Evolutionary conservation across 805 yeast species (phyloP), one percentile per base, ranked within the genome.

Genomic region (Wickerhamia fluorescens): DNA sequence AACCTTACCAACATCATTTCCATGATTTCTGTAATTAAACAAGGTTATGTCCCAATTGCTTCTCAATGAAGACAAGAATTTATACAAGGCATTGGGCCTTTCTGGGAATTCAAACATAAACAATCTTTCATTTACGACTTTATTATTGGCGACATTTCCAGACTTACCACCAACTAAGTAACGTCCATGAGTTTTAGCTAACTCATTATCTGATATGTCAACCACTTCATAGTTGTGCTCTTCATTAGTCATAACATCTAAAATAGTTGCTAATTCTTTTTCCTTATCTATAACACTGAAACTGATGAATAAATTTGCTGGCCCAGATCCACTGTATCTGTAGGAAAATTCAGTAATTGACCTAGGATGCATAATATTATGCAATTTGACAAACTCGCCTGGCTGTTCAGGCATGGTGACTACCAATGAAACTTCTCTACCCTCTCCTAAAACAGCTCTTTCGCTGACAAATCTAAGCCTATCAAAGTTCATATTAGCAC

Each of bases 401-500:
- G 96, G 95, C 25, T 66, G 59, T 54, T 92, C 98, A 14, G 97
- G 96, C 40, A 92, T 86, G 24, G 86, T 78, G 11, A 88, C 86
- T 26, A 83, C 74, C 68, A 92, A 67, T 47, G 94, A 89, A 5
- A 86, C 95, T 62, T 92, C 99, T 44, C 80, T 84, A 32, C 97
- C 98, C 54, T 89, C 97, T 60, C 98, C 99, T n/a, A 92, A 69
- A 29, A 85, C 94, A 9, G 98, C 96, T 58, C 99, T 79, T 58
- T 92, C 99, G 34, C 95, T 75, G 13, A 92, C 96, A 56, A 92
- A 92, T 53, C 99, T 72, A 46, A 92, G 68, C 46, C 99, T 73
- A 57, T 89, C 98, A 51, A 92, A 92, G 62, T 94, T 89, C 95
- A 92, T 88, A 58, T 92, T 92, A 20, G 99, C 99, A 35, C 99